Conservation (phyloP, 2,329 filamentous ascomycete species). For the Aspergillus arachidicola region DNA sequence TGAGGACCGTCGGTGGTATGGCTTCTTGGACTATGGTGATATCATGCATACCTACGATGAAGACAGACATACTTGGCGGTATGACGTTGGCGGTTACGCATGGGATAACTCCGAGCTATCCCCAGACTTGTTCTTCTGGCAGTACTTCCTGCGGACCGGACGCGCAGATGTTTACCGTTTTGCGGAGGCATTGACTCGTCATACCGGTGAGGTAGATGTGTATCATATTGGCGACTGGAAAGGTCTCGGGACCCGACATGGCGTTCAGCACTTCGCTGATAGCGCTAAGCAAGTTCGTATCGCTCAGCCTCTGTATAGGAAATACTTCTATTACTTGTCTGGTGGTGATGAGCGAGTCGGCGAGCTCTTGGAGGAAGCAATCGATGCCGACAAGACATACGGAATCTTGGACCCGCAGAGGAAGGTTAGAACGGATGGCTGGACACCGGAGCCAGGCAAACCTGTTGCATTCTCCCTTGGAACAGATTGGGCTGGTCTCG, state of each 20-base stretch:
- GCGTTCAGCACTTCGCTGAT: conserved; percentile 64
- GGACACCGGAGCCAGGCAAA: conserved; percentile 48
- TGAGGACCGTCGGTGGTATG: conserved; percentile 63
- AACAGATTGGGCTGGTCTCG: conserved; percentile 62
- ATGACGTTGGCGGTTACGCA: conserved; percentile 65
- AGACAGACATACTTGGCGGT: conserved; percentile 63
- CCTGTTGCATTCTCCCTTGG: conserved; percentile 57
- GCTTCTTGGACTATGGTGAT: conserved; percentile 65
- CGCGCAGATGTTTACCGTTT: conserved; percentile 60
- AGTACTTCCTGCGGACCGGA: conserved; percentile 63
- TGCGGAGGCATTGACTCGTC: conserved; percentile 61
- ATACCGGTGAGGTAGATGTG: conserved; percentile 64
- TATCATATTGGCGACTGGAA: conserved; percentile 63
- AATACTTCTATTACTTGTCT: conserved; percentile 59
- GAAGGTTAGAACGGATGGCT: conserved; percentile 60
- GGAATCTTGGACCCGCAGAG: conserved; percentile 58
- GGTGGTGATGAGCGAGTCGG: conserved; percentile 60
- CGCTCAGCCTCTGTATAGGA: conserved; percentile 60
- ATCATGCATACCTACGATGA: conserved; percentile 65
- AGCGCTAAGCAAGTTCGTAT: conserved; percentile 65
- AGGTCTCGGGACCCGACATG: conserved; percentile 64
- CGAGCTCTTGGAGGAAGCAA: conserved; percentile 55
- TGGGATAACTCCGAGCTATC: conserved; percentile 69
- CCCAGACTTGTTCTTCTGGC: conserved; percentile 65
- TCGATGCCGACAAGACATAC: conserved; percentile 58